Conservation (phyloP, 495 filamentous ascomycete genomes). For the Bacidia rubella region DNA sequence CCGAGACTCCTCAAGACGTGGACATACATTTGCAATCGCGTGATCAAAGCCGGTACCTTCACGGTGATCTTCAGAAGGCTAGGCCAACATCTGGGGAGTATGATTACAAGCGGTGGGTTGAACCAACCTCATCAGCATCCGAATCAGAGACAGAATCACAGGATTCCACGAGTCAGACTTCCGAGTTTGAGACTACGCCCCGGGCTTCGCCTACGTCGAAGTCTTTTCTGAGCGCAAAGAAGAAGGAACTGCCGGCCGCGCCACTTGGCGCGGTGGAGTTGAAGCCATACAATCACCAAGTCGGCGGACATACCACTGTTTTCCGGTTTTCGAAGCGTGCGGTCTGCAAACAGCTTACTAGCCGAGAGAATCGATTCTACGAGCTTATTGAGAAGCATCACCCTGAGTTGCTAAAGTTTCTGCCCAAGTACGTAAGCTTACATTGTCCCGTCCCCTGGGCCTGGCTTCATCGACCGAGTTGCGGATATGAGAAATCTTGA, state of each 20-base stretch:
- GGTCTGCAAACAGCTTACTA: constrained; percentile 96
- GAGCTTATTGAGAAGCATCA: constrained; percentile 85
- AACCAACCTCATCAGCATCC: constrained; percentile 35
- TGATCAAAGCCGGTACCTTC: constrained; percentile 45
- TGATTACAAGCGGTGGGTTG: constrained; percentile 23
- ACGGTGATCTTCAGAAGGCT: constrained; percentile 41
- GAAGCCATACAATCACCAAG: constrained; percentile 93
- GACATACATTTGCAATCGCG: constrained; percentile 51
- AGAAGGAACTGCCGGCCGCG: constrained; percentile 27
- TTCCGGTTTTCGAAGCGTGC: constrained; percentile 91
- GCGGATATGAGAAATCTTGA: no score
- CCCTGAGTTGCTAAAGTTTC: constrained; percentile 74
- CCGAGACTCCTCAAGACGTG: constrained; percentile 30
- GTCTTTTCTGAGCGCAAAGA: constrained; percentile 23
- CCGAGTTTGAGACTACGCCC: constrained; percentile 47
- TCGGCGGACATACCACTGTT: constrained; percentile 89
- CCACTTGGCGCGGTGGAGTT: constrained; percentile 87
- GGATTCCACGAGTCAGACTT: constrained; percentile 39
- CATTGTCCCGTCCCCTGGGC: constrained; percentile 12
- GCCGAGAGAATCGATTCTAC: constrained; percentile 95
- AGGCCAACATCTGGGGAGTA: constrained; percentile 24
- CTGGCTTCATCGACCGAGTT: neutral
- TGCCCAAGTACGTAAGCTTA: constrained; percentile 62
- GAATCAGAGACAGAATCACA: constrained; percentile 45
- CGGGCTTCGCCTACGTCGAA: constrained; percentile 41